A percentile compares a stretch with the other conserved stretches of the same genome.
phyloP scores from a whole-genome alignment of 805 yeast species.

The Nakazawaea pomicola region DNA sequence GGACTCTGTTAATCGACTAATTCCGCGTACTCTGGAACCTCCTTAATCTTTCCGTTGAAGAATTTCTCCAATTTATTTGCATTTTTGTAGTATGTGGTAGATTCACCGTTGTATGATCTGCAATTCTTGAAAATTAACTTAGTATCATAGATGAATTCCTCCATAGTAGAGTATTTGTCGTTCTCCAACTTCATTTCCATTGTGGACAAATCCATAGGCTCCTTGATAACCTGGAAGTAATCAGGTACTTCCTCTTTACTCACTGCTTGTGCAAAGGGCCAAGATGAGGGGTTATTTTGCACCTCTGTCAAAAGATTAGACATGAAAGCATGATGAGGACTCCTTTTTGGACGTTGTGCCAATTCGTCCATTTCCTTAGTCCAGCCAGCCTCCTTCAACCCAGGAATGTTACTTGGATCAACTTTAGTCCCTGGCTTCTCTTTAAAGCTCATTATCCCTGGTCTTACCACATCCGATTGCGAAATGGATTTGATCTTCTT shows the following conservation, averaged over 20 bases:
- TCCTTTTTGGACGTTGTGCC: constrained; percentile 90
- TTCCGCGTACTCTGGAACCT: constrained; percentile 88
- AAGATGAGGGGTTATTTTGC: constrained; percentile 92
- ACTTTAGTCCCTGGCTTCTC: constrained; percentile 37
- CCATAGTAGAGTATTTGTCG: constrained; percentile 86
- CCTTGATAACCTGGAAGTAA: constrained; percentile 92
- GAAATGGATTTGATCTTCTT: constrained; percentile 77
- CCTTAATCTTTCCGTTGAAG: constrained; percentile 74
- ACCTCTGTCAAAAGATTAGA: constrained; percentile 81
- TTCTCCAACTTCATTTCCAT: constrained; percentile 93
- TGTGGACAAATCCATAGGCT: constrained; percentile 95
- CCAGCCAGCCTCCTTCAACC: constrained; percentile 94
- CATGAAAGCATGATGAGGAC: constrained; percentile 94
- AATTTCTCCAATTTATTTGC: constrained; percentile 93
- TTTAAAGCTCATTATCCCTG: constrained; percentile 74
- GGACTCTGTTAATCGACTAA: constrained; percentile 58
- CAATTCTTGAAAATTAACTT: constrained; percentile 86
- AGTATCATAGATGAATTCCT: constrained; percentile 86
- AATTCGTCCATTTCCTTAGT: constrained; percentile 96
- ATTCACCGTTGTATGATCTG: constrained; percentile 86
- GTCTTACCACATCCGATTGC: constrained; percentile 71
- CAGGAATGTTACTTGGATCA: constrained; percentile 87
- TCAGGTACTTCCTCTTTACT: constrained; percentile 93
- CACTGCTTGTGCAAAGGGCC: constrained; percentile 97
- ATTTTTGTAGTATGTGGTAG: constrained; percentile 91